phyloP scores from a whole-genome alignment of 2,329 filamentous ascomycete species.

The Orbilia ellipsospora region DNA sequence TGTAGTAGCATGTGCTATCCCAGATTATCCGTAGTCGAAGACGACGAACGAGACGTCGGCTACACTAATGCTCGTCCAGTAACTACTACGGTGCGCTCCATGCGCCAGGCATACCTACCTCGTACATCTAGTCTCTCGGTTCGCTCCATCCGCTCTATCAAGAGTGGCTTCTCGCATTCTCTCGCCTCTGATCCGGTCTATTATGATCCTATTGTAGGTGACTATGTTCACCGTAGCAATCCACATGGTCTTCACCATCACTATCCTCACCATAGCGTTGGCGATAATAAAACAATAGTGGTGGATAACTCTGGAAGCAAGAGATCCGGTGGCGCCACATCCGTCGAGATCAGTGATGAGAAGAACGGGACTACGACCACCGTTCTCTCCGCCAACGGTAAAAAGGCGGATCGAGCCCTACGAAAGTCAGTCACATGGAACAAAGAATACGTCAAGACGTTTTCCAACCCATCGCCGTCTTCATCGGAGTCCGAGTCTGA shows the following conservation, averaged over 20 bases:
- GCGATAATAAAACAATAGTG: slow-evolving; percentile 32
- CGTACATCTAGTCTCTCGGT: slow-evolving; percentile 19
- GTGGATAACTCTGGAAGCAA: slow-evolving; percentile 29
- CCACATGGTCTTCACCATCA: slow-evolving; percentile 5
- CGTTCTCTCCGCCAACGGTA: slow-evolving; percentile 21
- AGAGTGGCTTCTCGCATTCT: slow-evolving; percentile 7
- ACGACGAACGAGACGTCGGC: slow-evolving; percentile 12
- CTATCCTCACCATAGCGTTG: slow-evolving; percentile 9
- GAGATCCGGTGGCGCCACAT: slow-evolving; percentile 17
- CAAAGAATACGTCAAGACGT: slow-evolving; percentile 13
- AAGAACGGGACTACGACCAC: slow-evolving; percentile 33
- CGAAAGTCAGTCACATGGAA: slow-evolving; percentile 20
- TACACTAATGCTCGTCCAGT: slow-evolving; percentile 27
- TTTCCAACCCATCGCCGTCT: neutral
- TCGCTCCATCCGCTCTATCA: slow-evolving; percentile 22
- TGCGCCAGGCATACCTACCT: slow-evolving; percentile 20
- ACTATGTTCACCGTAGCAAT: slow-evolving; percentile 17
- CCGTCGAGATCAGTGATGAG: slow-evolving; percentile 34
- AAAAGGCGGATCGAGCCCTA: neutral
- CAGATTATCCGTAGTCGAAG: slow-evolving; percentile 22
- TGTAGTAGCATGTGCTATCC: slow-evolving; percentile 27
- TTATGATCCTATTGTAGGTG: slow-evolving; percentile 12
- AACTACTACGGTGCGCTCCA: neutral
- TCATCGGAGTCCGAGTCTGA: slow-evolving; percentile 3
- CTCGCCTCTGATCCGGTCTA: slow-evolving; percentile 12